Percentiles rank a stretch among this genome's conserved stretches.
These are phyloP conservation scores for Pseudoperonospora humuli DNA, from an alignment of 352 stramenopile species.

Conservation along the genomic window DNA sequence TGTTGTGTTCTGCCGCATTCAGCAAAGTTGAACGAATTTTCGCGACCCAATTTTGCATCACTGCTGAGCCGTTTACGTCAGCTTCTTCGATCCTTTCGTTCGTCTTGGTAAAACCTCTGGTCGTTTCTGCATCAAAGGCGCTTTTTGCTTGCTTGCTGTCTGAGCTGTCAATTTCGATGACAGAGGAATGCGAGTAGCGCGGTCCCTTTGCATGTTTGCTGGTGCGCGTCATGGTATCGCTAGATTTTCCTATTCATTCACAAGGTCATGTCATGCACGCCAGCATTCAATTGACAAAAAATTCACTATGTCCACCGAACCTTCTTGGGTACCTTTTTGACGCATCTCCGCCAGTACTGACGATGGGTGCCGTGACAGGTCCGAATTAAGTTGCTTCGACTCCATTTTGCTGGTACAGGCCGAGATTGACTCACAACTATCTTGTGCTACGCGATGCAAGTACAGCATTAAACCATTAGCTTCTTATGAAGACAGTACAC, in stretches of 20 bases:
- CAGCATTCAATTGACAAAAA: no score
- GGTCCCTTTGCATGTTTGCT: background rate
- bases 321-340: no score
- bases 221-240: background rate
- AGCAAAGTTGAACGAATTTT: background rate
- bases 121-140: background rate
- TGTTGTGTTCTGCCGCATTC: background rate
- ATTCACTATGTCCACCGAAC: no score
- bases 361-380: background rate
- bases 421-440: background rate
- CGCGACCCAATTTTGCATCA: background rate
- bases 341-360: no score
- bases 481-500: background rate
- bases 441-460: background rate
- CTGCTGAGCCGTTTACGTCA: background rate
- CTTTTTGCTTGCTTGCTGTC: constrained; percentile 2
- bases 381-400: background rate
- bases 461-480: background rate
- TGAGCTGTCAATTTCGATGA: background rate
- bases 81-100: background rate
- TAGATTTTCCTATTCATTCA: no score
- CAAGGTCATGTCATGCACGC: no score
- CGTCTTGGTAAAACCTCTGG: no score
- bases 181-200: background rate
- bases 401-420: background rate